phyloP scores from a whole-genome alignment of 148 eudicot genomes.

The Fallopia convolvulus region DNA sequence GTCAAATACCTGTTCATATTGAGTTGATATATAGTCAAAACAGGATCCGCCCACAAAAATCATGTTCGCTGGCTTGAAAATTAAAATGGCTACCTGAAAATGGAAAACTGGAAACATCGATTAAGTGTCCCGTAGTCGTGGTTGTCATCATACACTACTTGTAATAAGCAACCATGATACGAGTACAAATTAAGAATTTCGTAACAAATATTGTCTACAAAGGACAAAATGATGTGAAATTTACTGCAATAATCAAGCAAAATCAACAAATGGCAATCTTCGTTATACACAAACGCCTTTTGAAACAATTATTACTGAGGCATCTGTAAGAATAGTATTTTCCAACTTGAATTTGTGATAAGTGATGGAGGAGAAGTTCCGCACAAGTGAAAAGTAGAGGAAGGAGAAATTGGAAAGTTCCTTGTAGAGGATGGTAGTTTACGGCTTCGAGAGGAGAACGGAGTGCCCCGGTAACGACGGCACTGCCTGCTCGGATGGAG shows the following conservation, averaged over 20 bases:
- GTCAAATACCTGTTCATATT: constrained; percentile 11
- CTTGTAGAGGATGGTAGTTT: no score
- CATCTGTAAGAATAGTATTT: no score
- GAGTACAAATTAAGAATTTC: not conserved
- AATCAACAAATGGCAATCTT: not conserved
- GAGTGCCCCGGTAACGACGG: no score
- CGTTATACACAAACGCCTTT: no score
- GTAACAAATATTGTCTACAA: not conserved
- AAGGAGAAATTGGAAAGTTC: no score
- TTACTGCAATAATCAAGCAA: not conserved
- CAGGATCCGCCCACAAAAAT: constrained; percentile 42
- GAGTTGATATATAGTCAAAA: constrained; percentile 25
- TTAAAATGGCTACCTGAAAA: not conserved
- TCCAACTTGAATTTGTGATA: no score
- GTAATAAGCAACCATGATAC: not conserved
- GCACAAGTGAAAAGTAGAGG: no score
- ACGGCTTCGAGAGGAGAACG: no score
- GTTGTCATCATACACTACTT: not conserved
- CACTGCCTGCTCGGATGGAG: no score
- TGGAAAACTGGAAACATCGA: not conserved
- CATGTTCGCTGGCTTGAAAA: constrained; percentile 18
- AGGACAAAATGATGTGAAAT: not conserved
- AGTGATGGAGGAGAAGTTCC: no score
- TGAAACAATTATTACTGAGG: no score
- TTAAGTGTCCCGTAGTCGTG: not conserved